Evolutionary conservation across 2,329 filamentous ascomycete species (phyloP), one percentile per base, ranked within the genome.

Genomic region (Chalaropsis ovoidea): DNA sequence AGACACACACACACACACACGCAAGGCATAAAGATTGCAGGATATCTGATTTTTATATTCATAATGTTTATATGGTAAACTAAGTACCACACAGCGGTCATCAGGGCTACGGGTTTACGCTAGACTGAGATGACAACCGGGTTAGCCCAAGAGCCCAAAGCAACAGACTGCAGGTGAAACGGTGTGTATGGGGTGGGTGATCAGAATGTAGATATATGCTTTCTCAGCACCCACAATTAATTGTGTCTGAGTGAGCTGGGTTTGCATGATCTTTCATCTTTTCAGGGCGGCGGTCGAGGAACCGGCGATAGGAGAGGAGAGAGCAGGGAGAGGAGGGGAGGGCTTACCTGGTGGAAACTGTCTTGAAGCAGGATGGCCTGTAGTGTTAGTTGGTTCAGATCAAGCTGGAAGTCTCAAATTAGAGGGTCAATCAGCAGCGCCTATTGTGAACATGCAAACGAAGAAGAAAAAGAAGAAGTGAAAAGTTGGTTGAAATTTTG

Each of bases 231-330:
- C 43, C 62, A 60, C 65, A 64, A 54, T 41, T 31, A 61, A 61
- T 58, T 64, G 61, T 58, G 61, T 67, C 65, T 64, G 65, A 67
- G 65, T 67, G 65, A 67, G 65, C 65, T 67, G 65, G 65, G 65
- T 67, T 67, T 64, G 65, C 65, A 67, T 64, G 39, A 24, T 49
- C 8, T 19, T 61, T 67, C 65, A 67, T 67, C 65, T 45, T 66
- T 43, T 66, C 65, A 66, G 15, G 45, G 19, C 11, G 47, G 6
- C 47, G 15, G 47, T 6, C 13, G 11, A 17, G 19, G 7, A 15
- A 7, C 11, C 4, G 22, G 19, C 11, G 47, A 24, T 1, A 13
- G 54, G 42, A 42, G 17, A 61, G 61, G 13, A 35, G 24, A 19
- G 22, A 11, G 24, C 35, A 10, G 22, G 11, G 47, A 17, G 27